Base-by-base conservation (phyloP, 1,284 basidiomycete species). In the Cutaneotrichosporon sp. region DNA sequence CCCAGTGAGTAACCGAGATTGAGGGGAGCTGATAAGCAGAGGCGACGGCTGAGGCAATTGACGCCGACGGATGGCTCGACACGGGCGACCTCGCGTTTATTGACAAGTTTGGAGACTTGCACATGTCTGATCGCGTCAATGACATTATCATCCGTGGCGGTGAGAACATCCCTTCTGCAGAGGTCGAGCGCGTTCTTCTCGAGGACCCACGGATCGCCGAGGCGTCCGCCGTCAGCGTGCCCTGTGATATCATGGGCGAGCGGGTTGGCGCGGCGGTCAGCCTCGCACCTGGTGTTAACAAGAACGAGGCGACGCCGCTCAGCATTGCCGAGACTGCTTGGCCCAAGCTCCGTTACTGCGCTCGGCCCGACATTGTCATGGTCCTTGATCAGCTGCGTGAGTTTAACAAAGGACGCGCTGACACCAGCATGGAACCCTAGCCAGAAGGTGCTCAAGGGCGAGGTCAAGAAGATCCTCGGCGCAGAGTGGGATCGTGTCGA, bases 111-210 rank as follows among this genome's bases (percentile, higher is more conserved):
- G 73, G 72, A 5, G 77, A 74, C 62, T 36, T 79, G 40, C 75
- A 72, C 61, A 74, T 79, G 61, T 66, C 70, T 42, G 76, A 79
- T 61, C 63, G 76, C 6, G 66, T 55, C 11, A 67, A 67, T 46
- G 77, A 79, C 64, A 70, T 79, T 50, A 79, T 79, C 52, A 76
- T 79, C 34, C 75, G 77, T 1, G 77, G 77, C 22, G 77, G 77
- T 0, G 77, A 79, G 64, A 79, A 79, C 26, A 60, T 67, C 47
- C 74, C 75, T 0, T 75, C 73, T 5, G 64, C 70, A 4, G 75
- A 76, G 49, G 71, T 79, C 13, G 77, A 79, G 66, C 76, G 76
- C 61, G 77, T 73, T 13, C 56, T 79, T 16, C 74, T 70, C 38
- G 64, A 69, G 22, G 70, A 75, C 56, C 61, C 69, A n/a, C 63